Evolutionary conservation across 2,329 filamentous ascomycete species (phyloP).

Genomic region (Scedosporium aurantiacum): DNA sequence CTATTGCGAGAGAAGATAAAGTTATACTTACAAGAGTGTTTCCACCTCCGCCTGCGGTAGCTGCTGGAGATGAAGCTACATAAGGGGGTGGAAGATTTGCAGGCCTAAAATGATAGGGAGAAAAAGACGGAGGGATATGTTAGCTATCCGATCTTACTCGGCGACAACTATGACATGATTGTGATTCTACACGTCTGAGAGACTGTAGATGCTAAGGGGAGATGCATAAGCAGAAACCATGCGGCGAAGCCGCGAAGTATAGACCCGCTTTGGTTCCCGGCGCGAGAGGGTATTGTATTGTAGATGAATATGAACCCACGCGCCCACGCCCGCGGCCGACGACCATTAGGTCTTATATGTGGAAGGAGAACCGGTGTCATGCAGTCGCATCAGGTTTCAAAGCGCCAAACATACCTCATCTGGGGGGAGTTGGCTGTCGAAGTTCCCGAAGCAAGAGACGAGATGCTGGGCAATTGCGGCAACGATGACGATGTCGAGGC

Average conservation of each 20-base stretch:
- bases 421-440: constrained; percentile 31
- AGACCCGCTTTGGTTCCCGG: too few species aligned
- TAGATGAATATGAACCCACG: too few species aligned
- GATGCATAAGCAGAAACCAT: too few species aligned
- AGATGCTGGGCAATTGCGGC: constrained; percentile 35
- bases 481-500: constrained; percentile 34
- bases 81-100: constrained; percentile 12
- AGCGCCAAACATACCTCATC: constrained; percentile 28
- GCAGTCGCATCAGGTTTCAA: background rate
- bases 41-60: constrained; percentile 16
- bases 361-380: background rate
- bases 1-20: background rate
- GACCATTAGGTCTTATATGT: too few species aligned
- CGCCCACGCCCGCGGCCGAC: too few species aligned
- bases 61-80: constrained; percentile 20
- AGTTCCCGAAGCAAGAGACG: constrained; percentile 30
- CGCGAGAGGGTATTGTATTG: too few species aligned
- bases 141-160: background rate
- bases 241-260: too few species aligned
- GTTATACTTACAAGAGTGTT: constrained; percentile 18
- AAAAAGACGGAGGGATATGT: background rate
- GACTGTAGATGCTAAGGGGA: too few species aligned
- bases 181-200: too few species aligned
- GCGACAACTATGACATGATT: too few species aligned
- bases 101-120: background rate